Evolutionary conservation across 1,284 basidiomycete species (phyloP), one percentile per base, ranked within the genome.

Genomic region (Ceratobasidium sp.): DNA sequence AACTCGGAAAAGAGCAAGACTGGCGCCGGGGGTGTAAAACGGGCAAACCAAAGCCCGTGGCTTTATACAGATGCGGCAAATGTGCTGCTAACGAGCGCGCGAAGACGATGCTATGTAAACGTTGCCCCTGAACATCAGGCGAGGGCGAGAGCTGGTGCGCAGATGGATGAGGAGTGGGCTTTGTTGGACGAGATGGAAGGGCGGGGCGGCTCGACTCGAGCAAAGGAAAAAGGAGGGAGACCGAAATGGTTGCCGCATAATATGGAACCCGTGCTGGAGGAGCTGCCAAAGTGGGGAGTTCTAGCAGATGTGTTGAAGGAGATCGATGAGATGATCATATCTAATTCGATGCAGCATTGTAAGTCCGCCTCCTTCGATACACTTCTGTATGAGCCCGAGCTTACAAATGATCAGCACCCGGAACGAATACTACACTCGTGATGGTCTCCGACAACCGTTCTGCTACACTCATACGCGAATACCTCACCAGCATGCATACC

Each of bases 241-340:
- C 74, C 66, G 58, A 83, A 80, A 45, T 94, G 95, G 91, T 81
- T 96, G 11, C 94, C 95, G 0, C 87, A 90, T 10, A 92, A 90
- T 0, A 92, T 98, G 81, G 91, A 95, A 53, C 94, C 95, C 0
- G 90, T 96, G 0, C 86, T 99, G 23, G 97, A 99, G 83, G 97
- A 98, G 82, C 88, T 94, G 51, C 97, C 97, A 0, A 99, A 99
- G 82, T 99, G 98, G 97, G 89, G 88, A 68, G 84, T 98, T 3
- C 85, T 99, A 3, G 89, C 91, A 0, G 94, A 96, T 15, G 89
- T 98, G 0, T 83, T 99, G 64, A 89, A 95, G 78, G 98, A 99
- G 85, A 93, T 97, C 5, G 98, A 99, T 83, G 91, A 92, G 78
- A 94, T 96, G 80, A 94, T 96, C 67, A 86, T 93, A 6, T 76